Evolutionary conservation across 768 basidiomycete genomes (phyloP).

Genomic region (Lentinus brumalis): DNA sequence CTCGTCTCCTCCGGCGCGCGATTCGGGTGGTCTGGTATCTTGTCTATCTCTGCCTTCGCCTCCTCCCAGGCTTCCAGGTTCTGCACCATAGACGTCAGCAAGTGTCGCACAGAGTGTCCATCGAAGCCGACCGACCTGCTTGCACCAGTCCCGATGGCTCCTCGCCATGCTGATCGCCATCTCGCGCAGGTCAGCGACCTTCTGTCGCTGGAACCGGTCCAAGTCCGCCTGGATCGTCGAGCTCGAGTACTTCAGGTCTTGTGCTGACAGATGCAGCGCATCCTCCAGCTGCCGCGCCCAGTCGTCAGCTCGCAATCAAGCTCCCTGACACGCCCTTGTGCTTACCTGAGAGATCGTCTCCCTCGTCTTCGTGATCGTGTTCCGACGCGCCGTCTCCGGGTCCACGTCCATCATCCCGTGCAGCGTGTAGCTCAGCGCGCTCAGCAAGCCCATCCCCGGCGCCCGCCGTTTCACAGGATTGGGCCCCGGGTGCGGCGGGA

Average conservation of each 20-base stretch:
- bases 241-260: slow-evolving; percentile 95
- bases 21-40: slow-evolving; percentile 92
- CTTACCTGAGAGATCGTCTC: slow-evolving; percentile 93
- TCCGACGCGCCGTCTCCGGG: slow-evolving; percentile 93
- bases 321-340: slow-evolving; percentile 6
- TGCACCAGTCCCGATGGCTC: slow-evolving; percentile 95
- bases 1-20: slow-evolving; percentile 46
- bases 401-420: slow-evolving; percentile 99
- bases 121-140: slow-evolving; percentile 62
- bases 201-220: slow-evolving; percentile 98
- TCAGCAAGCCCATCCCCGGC: slow-evolving; percentile 85
- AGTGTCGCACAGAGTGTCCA: not conserved
- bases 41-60: slow-evolving; percentile 87
- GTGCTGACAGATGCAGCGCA: slow-evolving; percentile 87
- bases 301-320: slow-evolving; percentile 10
- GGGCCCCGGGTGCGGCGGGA: slow-evolving; percentile 82
- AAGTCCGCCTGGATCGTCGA: slow-evolving; percentile 96
- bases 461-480: slow-evolving; percentile 63
- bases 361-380: slow-evolving; percentile 90
- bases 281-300: slow-evolving; percentile 75
- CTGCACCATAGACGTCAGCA: slow-evolving; percentile 41
- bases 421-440: slow-evolving; percentile 90
- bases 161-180: slow-evolving; percentile 91
- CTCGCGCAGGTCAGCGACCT: slow-evolving; percentile 93
- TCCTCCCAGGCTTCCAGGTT: slow-evolving; percentile 98